Base-by-base conservation (phyloP, 768 basidiomycete species). In the Austroboletus festivus region DNA sequence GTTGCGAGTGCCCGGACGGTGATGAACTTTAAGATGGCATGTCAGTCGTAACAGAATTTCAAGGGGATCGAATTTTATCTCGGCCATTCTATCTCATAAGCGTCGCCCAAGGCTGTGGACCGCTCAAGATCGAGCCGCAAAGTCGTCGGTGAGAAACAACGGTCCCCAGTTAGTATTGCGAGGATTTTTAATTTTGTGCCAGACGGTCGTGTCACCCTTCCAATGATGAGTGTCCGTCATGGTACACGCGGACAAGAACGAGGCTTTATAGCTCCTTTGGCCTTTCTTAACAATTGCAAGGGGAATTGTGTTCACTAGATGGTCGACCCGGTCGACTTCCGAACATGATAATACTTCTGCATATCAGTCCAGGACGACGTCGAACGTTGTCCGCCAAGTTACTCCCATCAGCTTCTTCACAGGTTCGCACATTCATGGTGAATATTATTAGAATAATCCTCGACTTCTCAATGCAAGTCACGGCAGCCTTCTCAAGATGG, bases 201-300 rank as follows among this genome's bases (percentile, higher is more conserved):
- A 42, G 88, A 89, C 50, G 87, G 88, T 74, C 64, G 44, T 47
- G 58, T 50, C 13, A 33, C 9, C 26, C 10, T 16, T 42, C 33
- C 35, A 23, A 22, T 23, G 24, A 44, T 44, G 41, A 46, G 22
- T 23, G 19, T 42, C 15, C 16, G 22, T 43, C 11, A 37, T 39
- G 75, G 74, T n/a, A 87, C 89, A 55, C 88, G 88, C 51, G 88
- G 89, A 2, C 86, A 87, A 66, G 89, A 90, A 57, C 88, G 89
- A 61, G 69, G 74, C 34, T 83, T 86, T 63, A 70, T n/a, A n/a
- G 16, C 16, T 34, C 16, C 16, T 19, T 37, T 37, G 15, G 46
- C 22, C 30, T 20, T 26, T 40, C 46, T n/a, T n/a, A n/a, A 41
- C 44, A 33, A 38, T 42, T 55, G 10, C 26, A 31, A 86, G 83